These are phyloP conservation scores for Debaryomyces castellii DNA, from an alignment of 805 yeast species.

Conservation along the genomic window DNA sequence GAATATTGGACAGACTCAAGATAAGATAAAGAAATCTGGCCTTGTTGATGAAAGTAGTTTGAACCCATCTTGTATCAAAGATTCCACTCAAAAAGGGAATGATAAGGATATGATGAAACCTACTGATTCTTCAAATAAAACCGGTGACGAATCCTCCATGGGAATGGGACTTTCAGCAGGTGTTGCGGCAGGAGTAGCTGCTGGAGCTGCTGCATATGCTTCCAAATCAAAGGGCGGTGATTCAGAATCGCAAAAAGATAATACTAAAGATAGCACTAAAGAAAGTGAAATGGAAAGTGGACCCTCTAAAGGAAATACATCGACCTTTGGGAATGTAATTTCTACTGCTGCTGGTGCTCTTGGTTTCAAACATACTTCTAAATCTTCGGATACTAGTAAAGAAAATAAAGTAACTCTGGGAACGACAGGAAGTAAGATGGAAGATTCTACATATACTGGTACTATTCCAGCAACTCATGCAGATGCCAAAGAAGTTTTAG, in stretches of 20 bases:
- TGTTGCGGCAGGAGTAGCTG: not conserved
- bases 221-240: not conserved
- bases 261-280: not conserved
- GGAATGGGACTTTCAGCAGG: not conserved
- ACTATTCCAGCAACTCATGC: not conserved
- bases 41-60: not conserved
- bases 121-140: not conserved
- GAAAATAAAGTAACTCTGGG: not conserved
- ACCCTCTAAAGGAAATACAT: not conserved
- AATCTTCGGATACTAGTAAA: not conserved
- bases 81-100: not conserved
- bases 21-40: conserved; percentile 16
- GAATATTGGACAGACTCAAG: conserved; percentile 24
- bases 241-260: not conserved
- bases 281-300: not conserved
- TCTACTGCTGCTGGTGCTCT: conserved; percentile 1
- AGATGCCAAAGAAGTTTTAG: not conserved
- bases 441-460: not conserved
- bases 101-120: not conserved
- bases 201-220: not conserved
- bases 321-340: not conserved
- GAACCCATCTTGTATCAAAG: not conserved
- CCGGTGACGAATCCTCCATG: not conserved
- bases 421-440: too few species aligned
- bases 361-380: not conserved